Percentiles rank a stretch among this genome's conserved stretches.
phyloP scores from a whole-genome alignment of 495 filamentous ascomycete genomes.

The Podospora sp. region DNA sequence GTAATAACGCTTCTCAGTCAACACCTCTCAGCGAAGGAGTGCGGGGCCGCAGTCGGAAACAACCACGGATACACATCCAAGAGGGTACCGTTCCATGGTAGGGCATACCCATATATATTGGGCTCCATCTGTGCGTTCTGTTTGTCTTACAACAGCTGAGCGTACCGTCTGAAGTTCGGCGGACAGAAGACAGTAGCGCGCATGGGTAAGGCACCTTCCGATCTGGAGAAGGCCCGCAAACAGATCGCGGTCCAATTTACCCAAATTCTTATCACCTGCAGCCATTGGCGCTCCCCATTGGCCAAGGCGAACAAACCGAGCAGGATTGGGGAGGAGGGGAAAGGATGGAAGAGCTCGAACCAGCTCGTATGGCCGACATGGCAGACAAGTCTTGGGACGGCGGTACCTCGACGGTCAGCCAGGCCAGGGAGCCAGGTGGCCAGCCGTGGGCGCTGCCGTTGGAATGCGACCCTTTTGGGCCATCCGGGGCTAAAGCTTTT shows the following conservation, averaged over 20 bases:
- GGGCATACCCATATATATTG: conserved; percentile 7
- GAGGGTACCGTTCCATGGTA: conserved; percentile 1
- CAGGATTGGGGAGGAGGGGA: background rate
- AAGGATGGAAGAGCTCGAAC: conserved; percentile 15
- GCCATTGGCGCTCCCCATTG: conserved; percentile 32
- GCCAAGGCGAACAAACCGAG: conserved; percentile 8
- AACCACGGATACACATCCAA: too few species aligned
- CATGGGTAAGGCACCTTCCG: background rate
- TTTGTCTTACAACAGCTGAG: background rate
- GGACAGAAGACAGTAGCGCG: background rate
- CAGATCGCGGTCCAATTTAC: conserved; percentile 36
- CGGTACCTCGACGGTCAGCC: conserved; percentile 28
- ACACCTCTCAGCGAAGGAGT: background rate
- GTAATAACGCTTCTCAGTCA: conserved; percentile 2
- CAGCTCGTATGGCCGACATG: conserved; percentile 8
- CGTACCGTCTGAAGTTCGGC: background rate
- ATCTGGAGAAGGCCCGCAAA: conserved; percentile 12
- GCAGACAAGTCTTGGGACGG: background rate
- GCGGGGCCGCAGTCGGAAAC: conserved; percentile 10
- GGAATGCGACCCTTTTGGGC: conserved; percentile 32
- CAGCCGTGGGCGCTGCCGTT: conserved; percentile 23
- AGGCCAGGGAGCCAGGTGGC: conserved; percentile 34
- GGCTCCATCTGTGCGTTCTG: background rate
- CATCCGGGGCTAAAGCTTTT: conserved; percentile 17
- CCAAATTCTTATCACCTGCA: conserved; percentile 34